Percentiles rank a stretch among this genome's conserved stretches.
Evolutionary conservation across 2,329 filamentous ascomycete genomes (phyloP).

Genomic region (Zelopaecilomyces penicillatus): DNA sequence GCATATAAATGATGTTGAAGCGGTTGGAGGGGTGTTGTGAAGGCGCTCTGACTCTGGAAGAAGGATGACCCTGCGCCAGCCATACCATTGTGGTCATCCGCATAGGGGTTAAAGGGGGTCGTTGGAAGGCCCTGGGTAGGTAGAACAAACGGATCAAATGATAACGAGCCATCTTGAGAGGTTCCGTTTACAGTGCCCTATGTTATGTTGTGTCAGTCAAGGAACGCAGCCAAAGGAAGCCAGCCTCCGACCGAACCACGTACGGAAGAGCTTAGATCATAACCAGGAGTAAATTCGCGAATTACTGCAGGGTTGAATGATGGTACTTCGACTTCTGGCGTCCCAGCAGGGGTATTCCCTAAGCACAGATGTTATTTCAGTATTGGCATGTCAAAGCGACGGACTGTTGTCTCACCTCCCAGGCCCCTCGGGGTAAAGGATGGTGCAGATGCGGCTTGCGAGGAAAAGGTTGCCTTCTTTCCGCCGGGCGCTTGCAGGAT

Average conservation of each 20-base stretch:
- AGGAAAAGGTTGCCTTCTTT: conserved; percentile 74
- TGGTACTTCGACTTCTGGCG: conserved; percentile 34
- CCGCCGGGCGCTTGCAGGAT: conserved; percentile 33
- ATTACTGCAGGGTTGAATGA: conserved; percentile 49
- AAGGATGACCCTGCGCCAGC: conserved; percentile 52
- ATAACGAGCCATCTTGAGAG: conserved; percentile 32
- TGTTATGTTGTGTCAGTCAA: not conserved
- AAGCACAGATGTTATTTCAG: not conserved
- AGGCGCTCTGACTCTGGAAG: conserved; percentile 52
- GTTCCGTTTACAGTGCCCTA: conserved; percentile 39
- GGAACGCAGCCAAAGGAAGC: not conserved
- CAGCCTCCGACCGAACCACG: conserved; percentile 10
- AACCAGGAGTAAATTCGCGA: conserved; percentile 52
- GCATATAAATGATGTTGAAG: conserved; percentile 91
- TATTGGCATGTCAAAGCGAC: not conserved
- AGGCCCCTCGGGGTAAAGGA: conserved; percentile 68
- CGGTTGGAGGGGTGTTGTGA: conserved; percentile 49
- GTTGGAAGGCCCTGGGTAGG: conserved; percentile 41
- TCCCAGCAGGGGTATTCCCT: conserved; percentile 30
- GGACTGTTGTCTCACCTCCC: conserved; percentile 25
- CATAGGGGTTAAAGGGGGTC: conserved; percentile 65
- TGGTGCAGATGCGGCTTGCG: conserved; percentile 81
- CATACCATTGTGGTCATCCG: conserved; percentile 58
- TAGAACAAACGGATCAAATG: conserved; percentile 59
- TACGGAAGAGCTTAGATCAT: conserved; percentile 43